Evolutionary conservation across 257 asterid species (phyloP), one percentile per base, ranked within the genome.

Genomic region (Solanum pinnatisectum): DNA sequence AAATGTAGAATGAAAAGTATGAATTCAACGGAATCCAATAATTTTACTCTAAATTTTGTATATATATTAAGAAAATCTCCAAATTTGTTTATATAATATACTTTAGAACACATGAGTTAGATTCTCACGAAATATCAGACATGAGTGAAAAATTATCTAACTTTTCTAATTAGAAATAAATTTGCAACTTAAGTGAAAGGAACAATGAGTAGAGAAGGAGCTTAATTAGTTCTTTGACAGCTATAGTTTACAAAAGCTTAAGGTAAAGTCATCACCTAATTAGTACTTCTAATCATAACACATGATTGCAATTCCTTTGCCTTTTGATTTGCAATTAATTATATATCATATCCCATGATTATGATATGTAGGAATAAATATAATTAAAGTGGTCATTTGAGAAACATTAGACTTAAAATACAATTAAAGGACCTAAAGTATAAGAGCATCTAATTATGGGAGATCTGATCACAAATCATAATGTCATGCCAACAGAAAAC

Each of bases 401-500:
- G 68, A 81, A 79, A 81, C 68, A 46, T 81, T 46, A 81, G 30
- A 46, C 27, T 25, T 44, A 78, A 78, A n/a, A 30, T 44, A 81
- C 2, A 25, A 46, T 32, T 27, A 16, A 79, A 81, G 23, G 85
- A 81, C 85, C 37, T 44, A 44, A 42, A 79, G 68, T 27, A 81
- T 49, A 46, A 32, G 27, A 49, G 68, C 85, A 81, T 81, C 85
- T 81, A 81, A 81, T 81, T 46, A 81, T 46, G 40, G 68, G n/a
- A 27, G 85, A 81, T 81, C 85, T 46, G 85, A 81, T 81, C 67
- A 77, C 68, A 46, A 18, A 81, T 81, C 85, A 81, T 46, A 46
- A 46, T 81, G 85, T 30, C 85, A 46, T 46, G 85, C 68, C 68
- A 81, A 81, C 85, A 81, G 68, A 81, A 81, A 81, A 81, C 85